Percentiles rank a stretch among this genome's conserved stretches.
Evolutionary conservation across 78 protist species (phyloP).

Genomic region (Dictyostelium brefeldianum): DNA sequence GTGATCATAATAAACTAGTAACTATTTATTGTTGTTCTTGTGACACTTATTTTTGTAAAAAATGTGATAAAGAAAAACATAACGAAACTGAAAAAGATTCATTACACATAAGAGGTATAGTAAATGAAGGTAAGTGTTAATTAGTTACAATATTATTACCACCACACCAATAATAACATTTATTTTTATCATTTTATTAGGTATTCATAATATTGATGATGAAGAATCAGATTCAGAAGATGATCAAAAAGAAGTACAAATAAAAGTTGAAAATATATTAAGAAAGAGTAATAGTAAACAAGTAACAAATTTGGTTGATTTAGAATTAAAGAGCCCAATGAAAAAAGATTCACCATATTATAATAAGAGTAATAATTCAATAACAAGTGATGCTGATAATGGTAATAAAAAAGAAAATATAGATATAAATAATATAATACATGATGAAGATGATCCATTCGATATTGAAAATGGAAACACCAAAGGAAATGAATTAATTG

Average conservation of each 20-base stretch:
- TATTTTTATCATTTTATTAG: neutral
- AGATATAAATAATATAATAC: neutral
- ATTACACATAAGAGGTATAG: conserved; percentile 30
- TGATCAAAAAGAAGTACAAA: neutral
- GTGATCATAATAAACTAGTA: conserved; percentile 11
- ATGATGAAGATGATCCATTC: conserved; percentile 27
- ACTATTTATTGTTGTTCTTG: conserved; percentile 55
- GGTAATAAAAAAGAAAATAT: neutral
- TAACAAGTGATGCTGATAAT: neutral
- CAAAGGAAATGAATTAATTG: conserved; percentile 7
- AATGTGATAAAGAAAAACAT: conserved; percentile 55
- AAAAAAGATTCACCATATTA: conserved; percentile 1
- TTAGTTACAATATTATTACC: neutral
- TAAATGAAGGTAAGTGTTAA: conserved; percentile 5
- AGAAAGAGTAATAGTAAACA: neutral
- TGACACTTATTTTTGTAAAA: conserved; percentile 38
- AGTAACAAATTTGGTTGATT: too few relatives aligned
- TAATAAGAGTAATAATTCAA: neutral
- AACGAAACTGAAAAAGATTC: neutral
- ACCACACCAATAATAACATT: neutral
- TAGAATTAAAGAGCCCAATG: neutral
- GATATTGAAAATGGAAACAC: neutral
- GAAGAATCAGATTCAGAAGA: neutral
- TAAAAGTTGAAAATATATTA: neutral
- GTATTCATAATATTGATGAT: neutral